Conservation (phyloP, 352 stramenopile genomes). For the Globisporangium sylvaticum region DNA sequence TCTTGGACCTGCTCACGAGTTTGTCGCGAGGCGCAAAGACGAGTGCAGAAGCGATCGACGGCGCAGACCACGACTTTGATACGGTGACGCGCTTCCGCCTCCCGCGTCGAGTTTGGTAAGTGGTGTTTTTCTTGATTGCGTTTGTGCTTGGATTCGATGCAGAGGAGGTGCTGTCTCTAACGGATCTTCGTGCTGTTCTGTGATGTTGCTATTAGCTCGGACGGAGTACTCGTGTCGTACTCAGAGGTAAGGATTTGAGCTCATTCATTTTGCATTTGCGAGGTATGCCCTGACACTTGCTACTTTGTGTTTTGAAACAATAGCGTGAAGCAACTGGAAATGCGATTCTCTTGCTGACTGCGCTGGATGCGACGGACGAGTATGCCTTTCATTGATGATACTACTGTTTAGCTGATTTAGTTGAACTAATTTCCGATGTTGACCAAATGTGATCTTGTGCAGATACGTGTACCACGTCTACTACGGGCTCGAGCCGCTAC, state of each 20-base stretch:
- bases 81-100: conserved; percentile 62
- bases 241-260: conserved; percentile 35
- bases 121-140: conserved; percentile 2
- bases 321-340: conserved; percentile 65
- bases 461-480: conserved; percentile 85
- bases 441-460: background rate
- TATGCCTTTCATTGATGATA: conserved; percentile 23
- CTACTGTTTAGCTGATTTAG: background rate
- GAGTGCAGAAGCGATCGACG: conserved; percentile 75
- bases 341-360: conserved; percentile 72
- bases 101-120: conserved; percentile 73
- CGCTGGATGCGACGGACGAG: conserved; percentile 75
- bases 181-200: conserved; percentile 6
- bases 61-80: conserved; percentile 41
- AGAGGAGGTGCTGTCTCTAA: too few relatives aligned
- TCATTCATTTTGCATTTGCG: background rate
- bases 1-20: conserved; percentile 80
- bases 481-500: conserved; percentile 61
- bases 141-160: background rate
- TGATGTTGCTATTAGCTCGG: conserved; percentile 32
- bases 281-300: background rate
- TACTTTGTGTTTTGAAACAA: background rate
- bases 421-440: background rate
- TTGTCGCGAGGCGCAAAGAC: conserved; percentile 78
- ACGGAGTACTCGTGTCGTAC: conserved; percentile 78